Conservation (phyloP, 108 stramenopile genomes). For the Pseudonitzschia pungens region DNA sequence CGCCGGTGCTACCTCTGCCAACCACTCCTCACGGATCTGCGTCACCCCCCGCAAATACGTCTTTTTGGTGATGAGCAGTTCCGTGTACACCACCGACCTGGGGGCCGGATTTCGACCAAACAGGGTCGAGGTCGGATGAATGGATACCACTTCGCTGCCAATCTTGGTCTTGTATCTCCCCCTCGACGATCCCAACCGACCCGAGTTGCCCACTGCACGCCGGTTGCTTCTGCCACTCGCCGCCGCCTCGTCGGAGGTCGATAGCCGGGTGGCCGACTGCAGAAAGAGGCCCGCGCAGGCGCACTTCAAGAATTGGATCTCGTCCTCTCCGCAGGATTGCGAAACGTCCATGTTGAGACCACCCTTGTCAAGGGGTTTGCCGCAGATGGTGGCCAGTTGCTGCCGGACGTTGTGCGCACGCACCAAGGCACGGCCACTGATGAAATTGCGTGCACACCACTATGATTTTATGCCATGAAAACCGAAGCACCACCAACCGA, state of each 20-base stretch:
- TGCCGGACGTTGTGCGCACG: slow-evolving; percentile 70
- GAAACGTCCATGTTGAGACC: slow-evolving; percentile 69
- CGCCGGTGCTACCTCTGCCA: slow-evolving; percentile 59
- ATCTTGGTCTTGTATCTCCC: slow-evolving; percentile 92
- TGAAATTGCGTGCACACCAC: slow-evolving; percentile 82
- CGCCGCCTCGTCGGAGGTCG: slow-evolving; percentile 49
- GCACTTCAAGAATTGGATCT: slow-evolving; percentile 75
- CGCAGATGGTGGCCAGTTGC: slow-evolving; percentile 65
- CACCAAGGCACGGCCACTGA: slow-evolving; percentile 69
- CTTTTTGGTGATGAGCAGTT: slow-evolving; percentile 80
- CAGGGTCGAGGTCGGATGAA: slow-evolving; percentile 90
- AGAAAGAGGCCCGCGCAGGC: slow-evolving; percentile 90
- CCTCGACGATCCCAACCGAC: slow-evolving; percentile 62
- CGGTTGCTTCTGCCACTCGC: slow-evolving; percentile 46
- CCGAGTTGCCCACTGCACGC: slow-evolving; percentile 51
- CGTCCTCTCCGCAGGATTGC: slow-evolving; percentile 59
- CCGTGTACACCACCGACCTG: slow-evolving; percentile 94
- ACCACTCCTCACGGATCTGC: slow-evolving; percentile 83
- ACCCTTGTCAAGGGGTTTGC: slow-evolving; percentile 42
- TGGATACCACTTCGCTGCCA: slow-evolving; percentile 82
- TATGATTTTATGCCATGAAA: slow-evolving; percentile 19
- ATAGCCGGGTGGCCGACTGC: slow-evolving; percentile 71
- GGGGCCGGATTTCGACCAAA: slow-evolving; percentile 93
- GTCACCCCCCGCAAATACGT: slow-evolving; percentile 83
- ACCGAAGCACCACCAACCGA: background rate